Percentiles rank a stretch among this genome's conserved stretches.
Evolutionary conservation across 176 grass and related monocot genomes (phyloP).

Genomic region (Puya raimondii): DNA sequence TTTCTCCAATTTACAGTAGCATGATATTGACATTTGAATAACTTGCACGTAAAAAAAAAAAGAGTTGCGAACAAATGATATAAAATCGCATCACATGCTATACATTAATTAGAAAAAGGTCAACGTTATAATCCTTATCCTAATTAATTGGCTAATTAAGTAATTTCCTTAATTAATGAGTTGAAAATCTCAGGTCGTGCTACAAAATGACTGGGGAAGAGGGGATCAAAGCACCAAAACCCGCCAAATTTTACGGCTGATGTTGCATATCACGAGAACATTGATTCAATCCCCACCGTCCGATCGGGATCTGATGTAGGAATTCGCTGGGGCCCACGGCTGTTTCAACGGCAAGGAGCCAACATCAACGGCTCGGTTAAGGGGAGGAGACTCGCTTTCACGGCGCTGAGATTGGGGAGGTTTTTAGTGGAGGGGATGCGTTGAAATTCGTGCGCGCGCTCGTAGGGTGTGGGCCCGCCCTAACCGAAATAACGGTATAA

Average conservation of each 20-base stretch:
- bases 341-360: slow-evolving; percentile 12
- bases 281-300: slow-evolving; percentile 14
- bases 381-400: slow-evolving; percentile 1
- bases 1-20: too few species aligned
- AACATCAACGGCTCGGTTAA: slow-evolving; percentile 16
- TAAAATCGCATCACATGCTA: too few species aligned
- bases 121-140: too few species aligned
- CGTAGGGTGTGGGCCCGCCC: not conserved
- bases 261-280: not conserved
- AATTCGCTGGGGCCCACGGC: not conserved
- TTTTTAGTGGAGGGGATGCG: too few species aligned
- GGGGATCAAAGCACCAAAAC: slow-evolving; percentile 15
- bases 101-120: too few species aligned
- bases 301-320: not conserved
- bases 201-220: slow-evolving; percentile 2
- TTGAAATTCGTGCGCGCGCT: too few species aligned
- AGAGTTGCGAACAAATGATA: too few species aligned
- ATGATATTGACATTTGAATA: too few species aligned
- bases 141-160: too few species aligned
- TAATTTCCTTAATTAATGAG: too few species aligned
- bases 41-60: too few species aligned
- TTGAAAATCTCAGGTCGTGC: slow-evolving; percentile 9
- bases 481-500: not conserved
- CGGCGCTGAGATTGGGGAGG: not conserved
- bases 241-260: slow-evolving; percentile 16